Percentiles rank a stretch among this genome's conserved stretches.
These are phyloP conservation scores for Diaporthe citrichinensis DNA, from an alignment of 2,329 filamentous ascomycete species.

Conservation along the genomic window DNA sequence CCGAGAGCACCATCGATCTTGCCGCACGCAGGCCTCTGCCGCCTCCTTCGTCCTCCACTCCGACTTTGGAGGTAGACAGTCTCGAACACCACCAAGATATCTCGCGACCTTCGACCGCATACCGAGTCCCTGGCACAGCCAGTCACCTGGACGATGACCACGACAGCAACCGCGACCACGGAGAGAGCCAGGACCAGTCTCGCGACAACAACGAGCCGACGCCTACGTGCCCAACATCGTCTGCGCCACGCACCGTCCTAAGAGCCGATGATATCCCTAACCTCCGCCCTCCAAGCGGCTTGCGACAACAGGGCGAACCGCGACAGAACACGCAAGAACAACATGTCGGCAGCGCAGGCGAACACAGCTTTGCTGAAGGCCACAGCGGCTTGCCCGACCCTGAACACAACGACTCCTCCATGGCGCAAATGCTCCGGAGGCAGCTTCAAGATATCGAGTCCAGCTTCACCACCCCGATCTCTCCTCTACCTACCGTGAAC, in stretches of 20 bases:
- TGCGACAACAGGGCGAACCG: slow-evolving; percentile 1
- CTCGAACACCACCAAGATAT: slow-evolving; percentile 8
- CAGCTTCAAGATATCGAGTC: slow-evolving; percentile 76
- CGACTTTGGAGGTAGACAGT: slow-evolving; percentile 31
- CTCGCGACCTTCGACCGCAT: slow-evolving; percentile 38
- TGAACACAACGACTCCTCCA: slow-evolving; percentile 62
- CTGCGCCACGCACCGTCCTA: slow-evolving; percentile 30
- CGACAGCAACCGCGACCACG: not conserved
- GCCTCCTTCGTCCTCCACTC: slow-evolving; percentile 36
- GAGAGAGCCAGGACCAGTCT: not conserved
- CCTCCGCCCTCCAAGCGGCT: slow-evolving; percentile 28
- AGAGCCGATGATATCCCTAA: slow-evolving; percentile 34
- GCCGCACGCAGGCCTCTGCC: slow-evolving; percentile 39
- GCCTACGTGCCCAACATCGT: slow-evolving; percentile 24
- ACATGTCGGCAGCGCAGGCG: slow-evolving; percentile 43
- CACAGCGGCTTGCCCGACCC: slow-evolving; percentile 48
- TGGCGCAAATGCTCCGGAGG: slow-evolving; percentile 66
- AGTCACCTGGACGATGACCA: slow-evolving; percentile 1
- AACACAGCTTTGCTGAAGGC: slow-evolving; percentile 60
- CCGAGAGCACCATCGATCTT: slow-evolving; percentile 30
- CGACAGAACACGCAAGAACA: not conserved
- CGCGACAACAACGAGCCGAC: slow-evolving; percentile 35
- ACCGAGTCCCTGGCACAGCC: slow-evolving; percentile 25
- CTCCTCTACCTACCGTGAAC: slow-evolving; percentile 66
- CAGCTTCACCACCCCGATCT: slow-evolving; percentile 72